Percentiles rank a stretch among this genome's conserved stretches.
Conservation (phyloP, 768 basidiomycete species). For the Suillus tomentosus region DNA sequence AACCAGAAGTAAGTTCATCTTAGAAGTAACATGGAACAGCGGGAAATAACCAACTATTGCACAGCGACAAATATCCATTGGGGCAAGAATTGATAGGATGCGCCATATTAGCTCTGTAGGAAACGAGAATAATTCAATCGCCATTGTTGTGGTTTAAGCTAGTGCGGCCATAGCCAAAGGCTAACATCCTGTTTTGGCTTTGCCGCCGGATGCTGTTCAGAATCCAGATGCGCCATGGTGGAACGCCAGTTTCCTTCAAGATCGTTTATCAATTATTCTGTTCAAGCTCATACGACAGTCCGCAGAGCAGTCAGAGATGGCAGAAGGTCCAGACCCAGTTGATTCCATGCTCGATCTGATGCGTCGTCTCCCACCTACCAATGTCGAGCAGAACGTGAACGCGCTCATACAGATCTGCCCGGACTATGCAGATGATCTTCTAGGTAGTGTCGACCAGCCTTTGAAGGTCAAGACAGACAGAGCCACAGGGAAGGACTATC, state of each 20-base stretch:
- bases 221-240: background rate
- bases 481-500: conserved; percentile 83
- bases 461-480: conserved; percentile 79
- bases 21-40: background rate
- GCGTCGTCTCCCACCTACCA: conserved; percentile 91
- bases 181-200: background rate
- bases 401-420: conserved; percentile 82
- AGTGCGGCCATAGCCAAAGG: background rate
- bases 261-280: background rate
- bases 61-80: background rate
- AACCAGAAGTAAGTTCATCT: background rate
- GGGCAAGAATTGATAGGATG: background rate
- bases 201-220: background rate
- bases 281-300: background rate
- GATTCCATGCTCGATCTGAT: conserved; percentile 96
- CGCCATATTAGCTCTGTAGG: background rate
- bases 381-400: conserved; percentile 84
- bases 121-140: background rate
- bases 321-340: conserved; percentile 55
- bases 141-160: background rate
- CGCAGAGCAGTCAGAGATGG: conserved; percentile 43
- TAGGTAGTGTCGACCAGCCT: conserved; percentile 94
- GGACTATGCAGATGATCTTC: conserved; percentile 92
- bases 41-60: background rate
- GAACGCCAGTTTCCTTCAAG: background rate